Evolutionary conservation across 495 filamentous ascomycete species (phyloP), one percentile per base, ranked within the genome.

Genomic region (Venustampulla echinocandica): DNA sequence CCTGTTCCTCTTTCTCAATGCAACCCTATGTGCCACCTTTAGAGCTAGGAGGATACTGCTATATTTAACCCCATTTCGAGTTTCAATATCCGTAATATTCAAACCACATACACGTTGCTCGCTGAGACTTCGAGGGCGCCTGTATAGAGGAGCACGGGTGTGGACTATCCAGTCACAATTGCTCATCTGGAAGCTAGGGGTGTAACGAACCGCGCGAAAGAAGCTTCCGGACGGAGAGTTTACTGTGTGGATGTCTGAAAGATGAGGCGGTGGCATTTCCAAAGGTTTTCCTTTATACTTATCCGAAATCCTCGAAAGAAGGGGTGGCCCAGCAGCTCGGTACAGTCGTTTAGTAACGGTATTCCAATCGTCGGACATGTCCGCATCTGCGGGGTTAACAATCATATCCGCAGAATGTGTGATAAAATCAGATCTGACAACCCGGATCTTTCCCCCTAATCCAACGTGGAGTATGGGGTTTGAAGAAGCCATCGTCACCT

Each of bases 121-220:
- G 7, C 20, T 23, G 11, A 6, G 4, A 17, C 22, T 6, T 9
- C 11, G 22, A n/a, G 3, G 11, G 6, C 18, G 9, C 5, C 3
- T 3, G 17, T 40, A 40, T 5, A 17, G 9, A 4, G 37, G 37
- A 4, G 11, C 18, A n/a, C 37, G 22, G n/a, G 3, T 40, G 18
- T 40, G 37, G 11, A 17, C 18, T 20, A 40, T 20, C 37, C 37
- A 40, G 18, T 40, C 37, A 17, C 37, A 40, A 22, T 40, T 40
- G 10, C 4, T 7, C 37, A 40, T 20, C 6, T 40, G 11, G 20
- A 21, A 40, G 6, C 15, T 17, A 4, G 17, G 7, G 3, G 37
- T 40, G 22, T 40, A 19, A 10, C 20, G 17, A 9, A 40, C 37
- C 4, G 37, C 9, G 9, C 17, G 18, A 22, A 40, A 40, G 17